Conservation (phyloP, 768 basidiomycete species). For the Amanita brunnescens region DNA sequence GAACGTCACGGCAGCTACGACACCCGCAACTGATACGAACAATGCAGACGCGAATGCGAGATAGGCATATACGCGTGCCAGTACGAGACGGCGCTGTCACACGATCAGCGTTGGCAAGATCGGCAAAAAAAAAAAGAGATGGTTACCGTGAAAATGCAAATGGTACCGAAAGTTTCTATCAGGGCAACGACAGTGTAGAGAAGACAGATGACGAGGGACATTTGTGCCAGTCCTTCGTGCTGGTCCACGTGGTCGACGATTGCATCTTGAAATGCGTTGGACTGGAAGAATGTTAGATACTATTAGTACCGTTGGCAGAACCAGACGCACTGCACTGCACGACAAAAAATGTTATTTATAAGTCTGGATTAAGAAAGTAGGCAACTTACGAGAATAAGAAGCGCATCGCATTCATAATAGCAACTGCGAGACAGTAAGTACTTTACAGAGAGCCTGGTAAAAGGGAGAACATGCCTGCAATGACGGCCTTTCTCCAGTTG, state of each 20-base stretch:
- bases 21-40: constrained; percentile 26
- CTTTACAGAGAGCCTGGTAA: neutral
- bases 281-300: constrained; percentile 13
- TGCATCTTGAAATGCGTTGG: constrained; percentile 27
- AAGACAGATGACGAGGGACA: constrained; percentile 31
- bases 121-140: neutral
- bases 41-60: constrained; percentile 26
- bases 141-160: constrained; percentile 13
- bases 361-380: neutral
- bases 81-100: constrained; percentile 16
- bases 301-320: neutral
- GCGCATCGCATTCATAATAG: constrained; percentile 30
- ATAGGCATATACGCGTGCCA: constrained; percentile 15
- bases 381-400: constrained; percentile 27
- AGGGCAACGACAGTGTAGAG: constrained; percentile 5
- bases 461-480: constrained; percentile 22
- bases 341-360: neutral
- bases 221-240: constrained; percentile 20
- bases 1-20: constrained; percentile 28
- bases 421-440: constrained; percentile 18
- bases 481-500: constrained; percentile 33
- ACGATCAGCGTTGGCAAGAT: neutral
- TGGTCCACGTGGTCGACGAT: constrained; percentile 24
- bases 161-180: neutral
- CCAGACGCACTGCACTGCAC: constrained; percentile 18